These are phyloP conservation scores for Pelagophyceae sp. DNA, from an alignment of 352 stramenopile genomes.

Conservation along the genomic window DNA sequence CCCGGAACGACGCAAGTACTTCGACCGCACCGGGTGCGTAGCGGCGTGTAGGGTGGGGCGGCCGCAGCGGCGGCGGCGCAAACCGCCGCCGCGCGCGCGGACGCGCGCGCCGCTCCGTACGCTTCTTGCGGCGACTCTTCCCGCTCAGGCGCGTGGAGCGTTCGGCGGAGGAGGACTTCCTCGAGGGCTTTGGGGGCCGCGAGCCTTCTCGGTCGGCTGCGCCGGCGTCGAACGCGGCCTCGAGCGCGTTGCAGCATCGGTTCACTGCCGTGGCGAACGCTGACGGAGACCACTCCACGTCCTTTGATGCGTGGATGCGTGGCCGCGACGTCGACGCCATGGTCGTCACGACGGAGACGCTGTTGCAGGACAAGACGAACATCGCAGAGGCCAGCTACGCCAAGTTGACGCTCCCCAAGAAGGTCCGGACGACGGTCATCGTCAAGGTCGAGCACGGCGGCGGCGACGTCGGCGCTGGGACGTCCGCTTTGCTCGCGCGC, in stretches of 20 bases:
- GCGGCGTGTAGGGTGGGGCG: neutral
- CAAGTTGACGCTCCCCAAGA: neutral
- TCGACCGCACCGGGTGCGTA: slow-evolving; percentile 2
- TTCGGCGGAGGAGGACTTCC: slow-evolving; percentile 7
- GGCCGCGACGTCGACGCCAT: neutral
- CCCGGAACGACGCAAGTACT: slow-evolving; percentile 15
- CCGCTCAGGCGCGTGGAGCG: neutral
- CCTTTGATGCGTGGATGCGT: slow-evolving; percentile 19
- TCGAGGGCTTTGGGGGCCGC: neutral
- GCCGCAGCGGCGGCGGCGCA: too few relatives aligned
- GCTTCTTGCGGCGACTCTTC: too few relatives aligned
- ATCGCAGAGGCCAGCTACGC: slow-evolving; percentile 10
- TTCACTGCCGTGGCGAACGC: neutral
- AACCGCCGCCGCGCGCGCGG: too few relatives aligned
- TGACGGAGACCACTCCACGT: neutral
- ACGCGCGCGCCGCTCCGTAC: neutral
- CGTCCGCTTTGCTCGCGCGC: neutral
- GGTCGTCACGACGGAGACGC: slow-evolving; percentile 12
- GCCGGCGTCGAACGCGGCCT: neutral
- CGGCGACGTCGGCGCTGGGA: neutral
- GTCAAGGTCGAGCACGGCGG: neutral
- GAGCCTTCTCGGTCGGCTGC: neutral
- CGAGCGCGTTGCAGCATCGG: neutral
- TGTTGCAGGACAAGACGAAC: slow-evolving; percentile 8
- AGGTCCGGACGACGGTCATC: neutral